Evolutionary conservation across 2,329 filamentous ascomycete genomes (phyloP), one percentile per base, ranked within the genome.

Genomic region (Penicillium sp.): DNA sequence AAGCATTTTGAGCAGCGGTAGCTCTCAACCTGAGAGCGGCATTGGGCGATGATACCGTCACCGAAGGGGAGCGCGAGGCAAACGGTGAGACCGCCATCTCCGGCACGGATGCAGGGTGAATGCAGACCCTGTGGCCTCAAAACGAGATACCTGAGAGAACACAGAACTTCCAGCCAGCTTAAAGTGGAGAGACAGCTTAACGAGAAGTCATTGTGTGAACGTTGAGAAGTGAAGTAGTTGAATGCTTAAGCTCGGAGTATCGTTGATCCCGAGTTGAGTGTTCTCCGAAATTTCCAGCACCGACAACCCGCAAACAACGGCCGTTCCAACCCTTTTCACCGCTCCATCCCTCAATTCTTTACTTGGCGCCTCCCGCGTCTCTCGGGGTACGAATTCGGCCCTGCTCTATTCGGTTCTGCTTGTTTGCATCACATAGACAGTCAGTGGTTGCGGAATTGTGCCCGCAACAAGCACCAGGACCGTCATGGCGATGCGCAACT

Each of bases 71-170:
- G 34, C 60, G 65, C 35, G 69, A 61, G 51, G 65, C 51, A 18
- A 73, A 63, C 38, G 73, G 73, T 48, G 73, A 75, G 13, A 69
- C 61, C 24, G 69, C 66, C 71, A 74, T 70, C 22, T n/a, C 34
- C 49, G 40, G 11, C 4, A n/a, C 6, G 24, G 35, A 36, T 35
- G 39, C 31, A 42, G 29, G 40, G 20, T 34, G 28, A 42, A 49
- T 40, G 23, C 35, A 22, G 13, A 14, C 35, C 18, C 34, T 23
- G 10, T n/a, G 20, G 35, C 10, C 22, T 24, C 35, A 6, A n/a
- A 37, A n/a, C 9, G 11, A 24, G 22, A 16, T 1, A 11, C 20
- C 11, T 4, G 5, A 37, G 4, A 18, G 6, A 18, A 9, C 8
- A 10, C 14, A 16, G 11, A 18, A 18, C 3, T 18, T 34, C 31